A percentile compares a stretch with the other conserved stretches of the same genome.
Evolutionary conservation across 257 asterid species (phyloP).

Genomic region (Capsicum pubescens): DNA sequence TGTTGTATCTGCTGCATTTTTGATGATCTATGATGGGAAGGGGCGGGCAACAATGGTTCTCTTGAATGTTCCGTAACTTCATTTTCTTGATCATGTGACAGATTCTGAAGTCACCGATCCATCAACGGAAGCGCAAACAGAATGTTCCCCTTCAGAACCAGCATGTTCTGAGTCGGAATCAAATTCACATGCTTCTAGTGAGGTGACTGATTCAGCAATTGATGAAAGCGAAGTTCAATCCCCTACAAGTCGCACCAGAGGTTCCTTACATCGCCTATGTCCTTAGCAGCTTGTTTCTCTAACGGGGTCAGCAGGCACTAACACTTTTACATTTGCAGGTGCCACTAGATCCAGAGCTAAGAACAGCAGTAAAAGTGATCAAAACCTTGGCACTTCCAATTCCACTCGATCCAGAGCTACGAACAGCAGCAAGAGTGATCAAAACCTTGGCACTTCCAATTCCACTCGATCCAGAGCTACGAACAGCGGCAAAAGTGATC

Average conservation of each 20-base stretch:
- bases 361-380: slow-evolving; percentile 50
- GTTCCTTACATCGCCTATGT: background rate
- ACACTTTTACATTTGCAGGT: slow-evolving; percentile 50
- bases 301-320: slow-evolving; percentile 43
- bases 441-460: slow-evolving; percentile 37
- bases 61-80: slow-evolving; percentile 12
- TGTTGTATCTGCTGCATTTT: background rate
- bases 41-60: background rate
- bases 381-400: slow-evolving; percentile 37
- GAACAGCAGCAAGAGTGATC: slow-evolving; percentile 49
- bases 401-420: slow-evolving; percentile 52
- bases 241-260: slow-evolving; percentile 27
- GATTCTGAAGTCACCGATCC: slow-evolving; percentile 58
- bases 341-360: slow-evolving; percentile 54
- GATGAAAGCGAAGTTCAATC: slow-evolving; percentile 76
- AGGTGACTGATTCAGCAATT: slow-evolving; percentile 51
- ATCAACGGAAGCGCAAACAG: slow-evolving; percentile 36
- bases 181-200: slow-evolving; percentile 59
- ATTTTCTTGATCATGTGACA: slow-evolving; percentile 48
- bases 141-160: slow-evolving; percentile 43
- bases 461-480: slow-evolving; percentile 52
- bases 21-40: slow-evolving; percentile 10
- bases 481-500: slow-evolving; percentile 50
- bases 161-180: slow-evolving; percentile 41
- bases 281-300: slow-evolving; percentile 31